Evolutionary conservation across 805 yeast genomes (phyloP), one percentile per base, ranked within the genome.

Genomic region (Ogataea methanolica): DNA sequence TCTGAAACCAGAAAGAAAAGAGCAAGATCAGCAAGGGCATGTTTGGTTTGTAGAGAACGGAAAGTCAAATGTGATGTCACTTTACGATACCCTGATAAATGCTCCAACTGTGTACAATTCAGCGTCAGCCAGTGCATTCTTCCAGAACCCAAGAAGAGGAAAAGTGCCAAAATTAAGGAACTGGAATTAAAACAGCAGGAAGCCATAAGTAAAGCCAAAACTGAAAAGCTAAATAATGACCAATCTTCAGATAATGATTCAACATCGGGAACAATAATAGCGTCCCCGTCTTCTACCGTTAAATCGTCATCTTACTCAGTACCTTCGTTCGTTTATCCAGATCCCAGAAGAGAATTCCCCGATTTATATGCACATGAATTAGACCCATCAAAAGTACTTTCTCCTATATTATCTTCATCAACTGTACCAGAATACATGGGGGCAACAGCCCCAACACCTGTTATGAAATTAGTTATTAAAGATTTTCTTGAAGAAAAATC

Each of bases 51-150:
- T 59, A 81, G 88, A 46, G 76, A 83, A 7, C 71, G 94, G 34
- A 86, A 86, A 57, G 94, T 86, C n/a, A 76, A 90, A 34, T 86
- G 95, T 66, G 88, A 83, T 59, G 87, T 85, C 12, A 84, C 72
- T 14, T 62, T 63, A 33, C 75, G 69, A 46, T 70, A 72, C 58
- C 86, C 85, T 0, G 49, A 44, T 2, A 55, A 52, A 43, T 81
- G 87, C 57, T 76, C 90, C 21, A 85, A 85, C 62, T 85, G 92
- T 60, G 71, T 78, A 34, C 82, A 85, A 3, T 85, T 83, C 63
- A 83, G 85, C 7, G 77, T 88, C 57, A 49, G 52, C 6, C 87
- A 82, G 45, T 88, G 91, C 67, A 69, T 71, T 33, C 72, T 85
- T 44, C 91, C 90, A 1, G 85, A 78, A 26, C 65, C 63, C 1